Evolutionary conservation across 108 stramenopile species (phyloP), one percentile per base, ranked within the genome.

Genomic region (Seminavis robusta): DNA sequence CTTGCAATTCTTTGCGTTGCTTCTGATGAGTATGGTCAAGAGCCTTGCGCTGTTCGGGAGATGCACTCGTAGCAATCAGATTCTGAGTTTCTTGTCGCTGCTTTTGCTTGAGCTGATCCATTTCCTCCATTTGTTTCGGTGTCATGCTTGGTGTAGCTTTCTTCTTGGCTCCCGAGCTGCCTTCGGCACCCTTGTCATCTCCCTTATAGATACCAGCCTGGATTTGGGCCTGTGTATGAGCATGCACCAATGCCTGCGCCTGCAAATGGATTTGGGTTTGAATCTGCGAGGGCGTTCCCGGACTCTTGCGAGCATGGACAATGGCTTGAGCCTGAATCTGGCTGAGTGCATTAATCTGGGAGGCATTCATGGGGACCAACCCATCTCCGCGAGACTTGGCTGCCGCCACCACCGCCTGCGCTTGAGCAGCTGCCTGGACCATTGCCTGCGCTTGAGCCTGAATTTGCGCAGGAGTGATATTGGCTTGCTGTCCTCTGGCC

Each of bases 261-360:
- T 90, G 89, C 21, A 90, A 49, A 41, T 86, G 84, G 67, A 90
- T 84, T 60, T 90, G 89, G 39, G 83, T 84, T 42, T 86, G 83
- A 39, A 86, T 76, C 41, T 90, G 84, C 43, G 77, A 74, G 16
- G 80, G 80, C 1, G 88, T 90, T 23, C 67, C 64, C 29, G 67
- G 65, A 17, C 68, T 57, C 15, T 80, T 85, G 38, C 89, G 72
- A 5, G 89, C 89, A 67, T 91, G 79, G 24, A 91, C 89, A 63
- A 91, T 91, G 13, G 89, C 89, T 67, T 91, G 85, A 4, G 89
- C 89, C 54, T 90, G 89, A 50, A 86, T 86, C 49, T 90, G 84
- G 20, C 68, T 71, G 21, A 90, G 64, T 5, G 89, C 85, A 15
- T 64, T 47, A 48, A 90, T 83, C 51, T 90, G 85, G 11, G 77